A percentile compares a stretch with the other conserved stretches of the same genome.
phyloP scores from a whole-genome alignment of 108 stramenopile species.

The Chaetoceros tenuissimus region DNA sequence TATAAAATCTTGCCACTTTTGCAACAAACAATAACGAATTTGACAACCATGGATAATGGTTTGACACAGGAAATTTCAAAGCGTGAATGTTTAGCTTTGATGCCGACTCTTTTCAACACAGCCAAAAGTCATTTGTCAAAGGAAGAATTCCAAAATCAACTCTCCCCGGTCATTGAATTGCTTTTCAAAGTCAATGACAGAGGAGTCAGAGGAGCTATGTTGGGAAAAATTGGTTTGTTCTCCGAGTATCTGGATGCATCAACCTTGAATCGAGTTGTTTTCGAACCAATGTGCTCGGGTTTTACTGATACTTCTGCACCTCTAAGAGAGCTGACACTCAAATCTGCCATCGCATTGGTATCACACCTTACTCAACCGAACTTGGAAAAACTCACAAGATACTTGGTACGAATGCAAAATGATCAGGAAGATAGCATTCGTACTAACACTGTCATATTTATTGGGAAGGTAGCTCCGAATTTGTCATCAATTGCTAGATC shows the following conservation, averaged over 20 bases:
- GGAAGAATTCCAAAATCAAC: slow-evolving; percentile 35
- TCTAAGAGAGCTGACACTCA: slow-evolving; percentile 81
- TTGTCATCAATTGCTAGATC: slow-evolving; percentile 53
- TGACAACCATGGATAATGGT: slow-evolving; percentile 47
- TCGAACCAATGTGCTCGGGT: slow-evolving; percentile 84
- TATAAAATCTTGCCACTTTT: slow-evolving; percentile 74
- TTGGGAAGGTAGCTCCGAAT: slow-evolving; percentile 66
- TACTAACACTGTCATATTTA: slow-evolving; percentile 83
- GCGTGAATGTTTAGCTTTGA: slow-evolving; percentile 55
- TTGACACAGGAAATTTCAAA: slow-evolving; percentile 72
- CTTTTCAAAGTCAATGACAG: slow-evolving; percentile 80
- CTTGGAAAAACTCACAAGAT: slow-evolving; percentile 80
- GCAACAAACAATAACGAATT: slow-evolving; percentile 28
- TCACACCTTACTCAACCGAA: slow-evolving; percentile 56
- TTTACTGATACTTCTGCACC: slow-evolving; percentile 72
- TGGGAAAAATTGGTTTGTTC: slow-evolving; percentile 53
- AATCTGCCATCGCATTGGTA: slow-evolving; percentile 63
- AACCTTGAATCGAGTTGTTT: slow-evolving; percentile 59
- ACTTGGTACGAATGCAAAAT: slow-evolving; percentile 70
- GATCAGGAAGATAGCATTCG: slow-evolving; percentile 73
- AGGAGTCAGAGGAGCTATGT: slow-evolving; percentile 67
- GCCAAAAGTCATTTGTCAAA: slow-evolving; percentile 46
- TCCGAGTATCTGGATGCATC: slow-evolving; percentile 49
- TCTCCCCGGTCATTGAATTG: slow-evolving; percentile 50
- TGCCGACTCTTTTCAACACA: slow-evolving; percentile 62